Evolutionary conservation across 1,139 yeast genomes (phyloP), one percentile per base, ranked within the genome.

Genomic region (Candida sanyaensis): DNA sequence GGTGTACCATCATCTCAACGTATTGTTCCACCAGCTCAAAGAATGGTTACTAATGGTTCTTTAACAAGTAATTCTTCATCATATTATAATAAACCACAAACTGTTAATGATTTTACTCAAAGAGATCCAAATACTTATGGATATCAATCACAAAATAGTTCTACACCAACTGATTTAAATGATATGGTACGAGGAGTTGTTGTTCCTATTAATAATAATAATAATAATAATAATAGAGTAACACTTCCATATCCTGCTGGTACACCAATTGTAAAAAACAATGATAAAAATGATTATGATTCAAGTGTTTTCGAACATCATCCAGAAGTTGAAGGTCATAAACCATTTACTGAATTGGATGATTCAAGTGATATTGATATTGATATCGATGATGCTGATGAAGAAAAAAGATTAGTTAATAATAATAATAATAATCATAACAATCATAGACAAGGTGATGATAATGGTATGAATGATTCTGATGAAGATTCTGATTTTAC

Each of bases 401-500:
- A 48, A 27, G 53, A n/a, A n/a, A n/a, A n/a, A n/a, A n/a, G n/a
- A n/a, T n/a, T n/a, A n/a, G n/a, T n/a, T n/a, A n/a, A n/a, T n/a
- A 32, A 36, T 26, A 30, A 41, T 21, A 43, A 17, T 17, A 17
- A 17, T 3, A 17, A 17, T 17, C 2, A 17, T 17, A 17, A 17
- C 3, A 17, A 2, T 17, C 2, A 46, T 32, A 27, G 50, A 37
- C 39, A 37, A 13, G 44, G 13, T 10, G 44, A 46, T 32, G 41
- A 37, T 6, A 44, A 34, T 34, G 50, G 42, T 1, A 60, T 53
- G 11, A 38, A 52, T 41, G 70, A 69, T 28, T 68, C 71, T 2
- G 77, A 71, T 53, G 67, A 67, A 21, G 78, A 70, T 28, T 87
- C 95, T 0, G 86, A 85, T 58, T 86, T 86, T 61, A 88, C 96